phyloP scores from a whole-genome alignment of 441 rosid genomes.

The Pelargonium australe region DNA sequence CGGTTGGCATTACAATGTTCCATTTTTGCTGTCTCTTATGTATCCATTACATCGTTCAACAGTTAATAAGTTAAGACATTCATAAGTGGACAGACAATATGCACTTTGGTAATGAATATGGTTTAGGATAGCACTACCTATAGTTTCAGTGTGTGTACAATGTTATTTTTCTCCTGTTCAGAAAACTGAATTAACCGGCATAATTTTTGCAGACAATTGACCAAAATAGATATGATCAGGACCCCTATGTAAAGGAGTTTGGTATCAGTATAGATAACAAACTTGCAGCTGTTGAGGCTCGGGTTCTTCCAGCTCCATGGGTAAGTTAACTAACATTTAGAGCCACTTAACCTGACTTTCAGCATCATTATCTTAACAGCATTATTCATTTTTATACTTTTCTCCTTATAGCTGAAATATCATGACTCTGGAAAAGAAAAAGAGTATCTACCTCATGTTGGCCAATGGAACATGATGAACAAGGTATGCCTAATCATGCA shows the following conservation, averaged over 20 bases:
- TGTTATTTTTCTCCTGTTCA: not conserved
- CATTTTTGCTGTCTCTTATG: not conserved
- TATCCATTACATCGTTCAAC: not conserved
- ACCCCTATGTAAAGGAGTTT: conserved; percentile 88
- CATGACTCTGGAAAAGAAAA: conserved; percentile 97
- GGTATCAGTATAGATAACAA: conserved; percentile 80
- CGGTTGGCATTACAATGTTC: not conserved
- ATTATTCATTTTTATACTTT: conserved; percentile 14
- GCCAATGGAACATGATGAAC: conserved; percentile 99
- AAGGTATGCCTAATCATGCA: conserved; percentile 41
- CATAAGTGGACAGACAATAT: not conserved
- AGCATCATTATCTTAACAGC: conserved; percentile 9
- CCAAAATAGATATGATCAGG: conserved; percentile 34
- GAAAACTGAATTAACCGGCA: not conserved
- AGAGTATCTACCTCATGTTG: conserved; percentile 90
- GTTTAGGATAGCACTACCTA: too few relatives aligned
- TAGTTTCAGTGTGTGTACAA: not conserved
- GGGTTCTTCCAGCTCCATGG: conserved; percentile 99
- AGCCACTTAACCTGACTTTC: not conserved
- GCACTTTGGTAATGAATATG: too few relatives aligned
- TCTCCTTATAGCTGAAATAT: conserved; percentile 64
- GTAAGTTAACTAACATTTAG: conserved; percentile 31
- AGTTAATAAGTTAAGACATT: not conserved
- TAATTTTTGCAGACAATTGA: conserved; percentile 28
- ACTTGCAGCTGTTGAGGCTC: conserved; percentile 84